phyloP scores from a whole-genome alignment of 805 yeast genomes.

The Yarrowia alimentaria region DNA sequence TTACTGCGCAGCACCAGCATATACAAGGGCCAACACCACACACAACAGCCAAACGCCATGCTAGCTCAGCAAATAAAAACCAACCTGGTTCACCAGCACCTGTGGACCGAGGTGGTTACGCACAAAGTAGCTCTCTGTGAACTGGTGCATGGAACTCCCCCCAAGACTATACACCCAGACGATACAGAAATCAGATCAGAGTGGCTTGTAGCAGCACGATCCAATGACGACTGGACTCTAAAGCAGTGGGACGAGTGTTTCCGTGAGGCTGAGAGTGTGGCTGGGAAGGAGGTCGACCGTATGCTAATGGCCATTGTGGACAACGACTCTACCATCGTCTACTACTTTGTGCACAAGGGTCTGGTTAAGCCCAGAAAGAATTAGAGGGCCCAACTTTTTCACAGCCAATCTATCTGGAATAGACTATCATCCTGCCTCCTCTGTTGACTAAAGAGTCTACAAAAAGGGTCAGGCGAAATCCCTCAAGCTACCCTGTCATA shows the following conservation, averaged over 20 bases:
- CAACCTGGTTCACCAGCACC: conserved; percentile 42
- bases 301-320: conserved; percentile 46
- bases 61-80: conserved; percentile 33
- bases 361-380: conserved; percentile 43
- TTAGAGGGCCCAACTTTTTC: conserved; percentile 29
- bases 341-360: conserved; percentile 44
- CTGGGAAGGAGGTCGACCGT: conserved; percentile 31
- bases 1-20: background rate
- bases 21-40: background rate
- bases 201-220: conserved; percentile 35
- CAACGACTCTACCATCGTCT: conserved; percentile 46
- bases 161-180: conserved; percentile 38
- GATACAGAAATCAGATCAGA: conserved; percentile 31
- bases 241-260: conserved; percentile 40
- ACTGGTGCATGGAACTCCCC: conserved; percentile 38
- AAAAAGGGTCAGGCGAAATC: too few relatives aligned
- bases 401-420: too few relatives aligned
- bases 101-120: conserved; percentile 39
- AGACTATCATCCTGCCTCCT: too few relatives aligned
- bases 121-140: conserved; percentile 24
- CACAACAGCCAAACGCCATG: background rate
- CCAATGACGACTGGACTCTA: conserved; percentile 39
- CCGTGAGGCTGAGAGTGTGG: conserved; percentile 31
- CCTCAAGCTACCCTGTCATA: too few relatives aligned
- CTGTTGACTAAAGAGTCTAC: too few relatives aligned